Base-by-base conservation (phyloP, 73 alveolate species). In the Tetrahymena borealis region DNA sequence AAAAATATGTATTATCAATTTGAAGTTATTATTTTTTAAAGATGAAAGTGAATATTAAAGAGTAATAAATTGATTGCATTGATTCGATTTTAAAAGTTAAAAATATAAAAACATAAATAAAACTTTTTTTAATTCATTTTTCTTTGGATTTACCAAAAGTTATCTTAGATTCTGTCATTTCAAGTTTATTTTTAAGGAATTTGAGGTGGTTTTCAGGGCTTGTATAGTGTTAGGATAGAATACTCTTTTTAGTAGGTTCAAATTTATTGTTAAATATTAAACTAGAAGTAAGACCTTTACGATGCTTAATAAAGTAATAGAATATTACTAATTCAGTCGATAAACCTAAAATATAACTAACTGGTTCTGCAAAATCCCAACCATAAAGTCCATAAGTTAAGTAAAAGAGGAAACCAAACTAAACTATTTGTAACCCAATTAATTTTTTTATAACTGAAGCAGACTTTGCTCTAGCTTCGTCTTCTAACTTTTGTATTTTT, bases 331-430 rank as follows among this genome's bases (percentile, higher is more conserved):
- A 32, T 60, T 60, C 85, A 60, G 37, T 60, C 7, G 37, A 32
- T 0, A 60, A 15, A 6, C 85, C 85, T 4, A 60, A 18, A 18
- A 60, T 35, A 60, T 60, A 60, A 60, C 85, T 60, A 60, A 60
- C 85, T 15, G 85, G 85, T 60, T 60, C 85, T 2, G 85, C 85
- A 60, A 60, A 60, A 15, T 60, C 85, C 85, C 85, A 60, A 60
- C 85, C 85, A 60, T 60, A 60, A n/a, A 60, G 85, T n/a, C 85
- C 85, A 60, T 60, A 60, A 60, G 85, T 60, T 60, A 60, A 60
- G 28, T 60, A 60, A 60, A 60, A 60, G 6, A 60, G 13, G 85
- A 60, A 60, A 60, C 85, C 85, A 20, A 60, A 60, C 28, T 60
- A 60, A 16, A n/a, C 85, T 18, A 60, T 28, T 60, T 60, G 28